These are phyloP conservation scores for Saitozyma sp. DNA, from an alignment of 768 basidiomycete species.

Conservation along the genomic window DNA sequence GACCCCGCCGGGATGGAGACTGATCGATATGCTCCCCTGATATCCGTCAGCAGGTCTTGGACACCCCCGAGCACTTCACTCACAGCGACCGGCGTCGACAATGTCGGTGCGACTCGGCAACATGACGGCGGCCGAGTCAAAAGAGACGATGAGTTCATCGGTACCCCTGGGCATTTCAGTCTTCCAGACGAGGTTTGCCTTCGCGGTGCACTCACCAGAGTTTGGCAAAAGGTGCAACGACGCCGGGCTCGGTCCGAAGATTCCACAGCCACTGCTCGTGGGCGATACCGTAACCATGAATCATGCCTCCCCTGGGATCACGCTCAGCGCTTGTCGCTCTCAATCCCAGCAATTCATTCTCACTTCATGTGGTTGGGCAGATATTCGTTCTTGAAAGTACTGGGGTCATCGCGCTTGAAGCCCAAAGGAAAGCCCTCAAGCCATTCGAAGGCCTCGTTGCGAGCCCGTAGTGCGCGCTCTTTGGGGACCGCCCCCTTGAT, in stretches of 20 bases:
- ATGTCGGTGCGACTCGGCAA: too few relatives aligned
- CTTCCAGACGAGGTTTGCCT: too few relatives aligned
- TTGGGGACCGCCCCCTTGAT: conserved; percentile 39
- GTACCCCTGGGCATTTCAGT: too few relatives aligned
- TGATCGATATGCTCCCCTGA: too few relatives aligned
- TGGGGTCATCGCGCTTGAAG: conserved; percentile 34
- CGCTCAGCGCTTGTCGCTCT: too few relatives aligned
- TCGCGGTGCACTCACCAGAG: too few relatives aligned
- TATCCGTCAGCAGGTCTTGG: too few relatives aligned
- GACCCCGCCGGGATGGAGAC: too few relatives aligned
- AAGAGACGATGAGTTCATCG: conserved; percentile 36
- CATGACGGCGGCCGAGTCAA: conserved; percentile 32
- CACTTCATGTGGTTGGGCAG: conserved; percentile 16
- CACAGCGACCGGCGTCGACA: too few relatives aligned
- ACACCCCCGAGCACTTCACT: too few relatives aligned
- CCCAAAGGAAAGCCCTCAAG: conserved; percentile 30
- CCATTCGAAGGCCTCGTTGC: conserved; percentile 26
- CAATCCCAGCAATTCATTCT: too few relatives aligned
- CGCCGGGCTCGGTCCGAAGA: conserved; percentile 34
- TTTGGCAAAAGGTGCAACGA: conserved; percentile 35
- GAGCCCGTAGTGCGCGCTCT: conserved; percentile 27
- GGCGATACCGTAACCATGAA: conserved; percentile 31
- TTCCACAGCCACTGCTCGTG: too few relatives aligned
- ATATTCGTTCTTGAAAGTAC: conserved; percentile 19
- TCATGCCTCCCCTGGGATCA: conserved; percentile 39